Percentiles rank a stretch among this genome's conserved stretches.
Conservation (phyloP, 1,284 basidiomycete genomes). For the Pseudozyma thailandica region DNA sequence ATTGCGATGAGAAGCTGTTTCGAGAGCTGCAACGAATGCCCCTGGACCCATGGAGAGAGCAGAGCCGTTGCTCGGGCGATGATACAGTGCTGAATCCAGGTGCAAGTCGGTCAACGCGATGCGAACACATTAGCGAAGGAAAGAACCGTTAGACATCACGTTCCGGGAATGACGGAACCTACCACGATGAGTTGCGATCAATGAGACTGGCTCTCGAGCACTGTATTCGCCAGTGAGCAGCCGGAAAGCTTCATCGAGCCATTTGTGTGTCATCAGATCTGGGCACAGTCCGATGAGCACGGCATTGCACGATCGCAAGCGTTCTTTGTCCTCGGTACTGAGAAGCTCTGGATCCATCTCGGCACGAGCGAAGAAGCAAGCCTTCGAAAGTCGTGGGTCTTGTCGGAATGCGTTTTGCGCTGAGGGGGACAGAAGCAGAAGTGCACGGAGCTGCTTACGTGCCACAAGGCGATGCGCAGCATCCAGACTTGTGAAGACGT, state of each 20-base stretch:
- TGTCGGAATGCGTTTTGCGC: constrained; percentile 24
- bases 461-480: constrained; percentile 23
- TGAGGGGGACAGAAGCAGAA: constrained; percentile 28
- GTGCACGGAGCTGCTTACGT: constrained; percentile 16
- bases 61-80: constrained; percentile 25
- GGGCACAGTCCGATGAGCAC: constrained; percentile 45
- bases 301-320: constrained; percentile 24
- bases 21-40: constrained; percentile 38
- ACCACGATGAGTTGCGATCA: constrained; percentile 49
- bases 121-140: constrained; percentile 1
- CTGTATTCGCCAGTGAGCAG: constrained; percentile 35
- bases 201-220: constrained; percentile 7
- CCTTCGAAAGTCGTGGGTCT: neutral
- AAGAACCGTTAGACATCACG: neutral
- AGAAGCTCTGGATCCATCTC: constrained; percentile 16
- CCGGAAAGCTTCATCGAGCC: constrained; percentile 41
- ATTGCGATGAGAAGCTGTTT: constrained; percentile 23
- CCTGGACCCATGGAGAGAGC: constrained; percentile 43
- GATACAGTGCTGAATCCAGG: constrained; percentile 31
- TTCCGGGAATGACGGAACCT: constrained; percentile 9
- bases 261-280: constrained; percentile 41
- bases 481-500: constrained; percentile 42
- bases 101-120: neutral
- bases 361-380: constrained; percentile 23
- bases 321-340: constrained; percentile 4